A percentile compares a stretch with the other conserved stretches of the same genome.
These are phyloP conservation scores for Microdochium trichocladiopsis DNA, from an alignment of 2,329 filamentous ascomycete genomes.

Conservation along the genomic window DNA sequence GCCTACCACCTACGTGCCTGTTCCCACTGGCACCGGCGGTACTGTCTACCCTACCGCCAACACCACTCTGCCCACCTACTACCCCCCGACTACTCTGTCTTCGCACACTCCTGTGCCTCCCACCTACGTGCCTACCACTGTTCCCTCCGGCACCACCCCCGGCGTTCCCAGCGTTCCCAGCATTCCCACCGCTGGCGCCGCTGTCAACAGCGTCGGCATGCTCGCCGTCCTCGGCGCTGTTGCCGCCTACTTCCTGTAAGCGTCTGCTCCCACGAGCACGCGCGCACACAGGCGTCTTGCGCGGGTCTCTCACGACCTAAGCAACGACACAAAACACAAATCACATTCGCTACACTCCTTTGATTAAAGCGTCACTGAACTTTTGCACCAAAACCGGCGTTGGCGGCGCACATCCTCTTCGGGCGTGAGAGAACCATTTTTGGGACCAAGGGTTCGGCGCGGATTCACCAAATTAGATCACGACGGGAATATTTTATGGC, in stretches of 20 bases:
- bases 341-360: too few species aligned
- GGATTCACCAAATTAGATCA: too few species aligned
- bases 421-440: too few species aligned
- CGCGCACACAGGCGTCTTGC: neutral
- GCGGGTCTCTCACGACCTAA: too few species aligned
- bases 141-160: neutral
- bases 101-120: neutral
- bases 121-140: neutral
- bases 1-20: neutral
- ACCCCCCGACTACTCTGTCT: neutral
- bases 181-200: neutral
- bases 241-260: slow-evolving; percentile 1
- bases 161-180: neutral
- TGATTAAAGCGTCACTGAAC: too few species aligned
- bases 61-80: neutral
- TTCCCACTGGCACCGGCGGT: neutral
- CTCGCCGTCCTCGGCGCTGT: neutral
- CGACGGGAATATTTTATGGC: too few species aligned
- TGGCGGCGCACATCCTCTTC: too few species aligned
- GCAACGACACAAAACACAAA: too few species aligned
- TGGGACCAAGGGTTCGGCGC: too few species aligned
- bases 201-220: neutral
- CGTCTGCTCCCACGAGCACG: neutral
- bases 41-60: neutral
- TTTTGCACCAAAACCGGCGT: too few species aligned